These are phyloP conservation scores for Schizosaccharomyces cryophilus DNA, from an alignment of 805 yeast genomes.

Conservation along the genomic window DNA sequence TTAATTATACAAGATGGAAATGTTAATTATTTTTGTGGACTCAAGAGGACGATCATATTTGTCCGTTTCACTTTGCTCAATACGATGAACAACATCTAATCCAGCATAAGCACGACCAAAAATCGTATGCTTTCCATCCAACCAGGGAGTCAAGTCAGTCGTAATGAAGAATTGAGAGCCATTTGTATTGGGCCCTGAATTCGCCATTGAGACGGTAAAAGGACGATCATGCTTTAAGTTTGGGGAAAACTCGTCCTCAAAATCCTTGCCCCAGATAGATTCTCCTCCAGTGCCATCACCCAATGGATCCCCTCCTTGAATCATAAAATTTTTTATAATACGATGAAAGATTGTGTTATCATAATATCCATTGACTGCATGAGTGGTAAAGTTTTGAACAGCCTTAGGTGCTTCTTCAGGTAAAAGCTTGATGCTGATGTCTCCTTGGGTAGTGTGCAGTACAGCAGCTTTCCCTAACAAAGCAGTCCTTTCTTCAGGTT, in stretches of 20 bases:
- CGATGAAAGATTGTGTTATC: constrained; percentile 17
- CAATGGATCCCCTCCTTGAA: constrained; percentile 35
- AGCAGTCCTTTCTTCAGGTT: constrained; percentile 3
- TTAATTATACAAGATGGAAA: constrained; percentile 5
- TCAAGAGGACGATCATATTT: constrained; percentile 22
- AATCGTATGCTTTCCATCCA: constrained; percentile 34
- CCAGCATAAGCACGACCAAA: constrained; percentile 30
- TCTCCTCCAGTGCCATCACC: constrained; percentile 21
- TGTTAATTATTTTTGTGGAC: constrained; percentile 13
- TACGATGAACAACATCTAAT: constrained; percentile 23
- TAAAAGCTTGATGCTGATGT: constrained; percentile 17
- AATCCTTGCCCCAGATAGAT: constrained; percentile 15
- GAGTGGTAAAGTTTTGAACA: constrained; percentile 19
- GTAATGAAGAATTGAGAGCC: constrained; percentile 39
- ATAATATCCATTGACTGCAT: constrained; percentile 19
- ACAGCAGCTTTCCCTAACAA: constrained; percentile 7
- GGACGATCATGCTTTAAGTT: constrained; percentile 26
- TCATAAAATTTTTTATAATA: constrained; percentile 30
- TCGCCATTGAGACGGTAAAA: constrained; percentile 35
- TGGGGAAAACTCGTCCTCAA: constrained; percentile 27
- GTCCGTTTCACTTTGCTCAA: constrained; percentile 24
- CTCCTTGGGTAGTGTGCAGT: constrained; percentile 22
- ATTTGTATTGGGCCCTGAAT: constrained; percentile 32
- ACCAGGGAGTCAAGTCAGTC: constrained; percentile 23
- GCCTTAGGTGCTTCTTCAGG: constrained; percentile 19